A percentile compares a stretch with the other conserved stretches of the same genome.
Evolutionary conservation across 2,329 filamentous ascomycete species (phyloP).

Genomic region (Exophiala alcalophila): DNA sequence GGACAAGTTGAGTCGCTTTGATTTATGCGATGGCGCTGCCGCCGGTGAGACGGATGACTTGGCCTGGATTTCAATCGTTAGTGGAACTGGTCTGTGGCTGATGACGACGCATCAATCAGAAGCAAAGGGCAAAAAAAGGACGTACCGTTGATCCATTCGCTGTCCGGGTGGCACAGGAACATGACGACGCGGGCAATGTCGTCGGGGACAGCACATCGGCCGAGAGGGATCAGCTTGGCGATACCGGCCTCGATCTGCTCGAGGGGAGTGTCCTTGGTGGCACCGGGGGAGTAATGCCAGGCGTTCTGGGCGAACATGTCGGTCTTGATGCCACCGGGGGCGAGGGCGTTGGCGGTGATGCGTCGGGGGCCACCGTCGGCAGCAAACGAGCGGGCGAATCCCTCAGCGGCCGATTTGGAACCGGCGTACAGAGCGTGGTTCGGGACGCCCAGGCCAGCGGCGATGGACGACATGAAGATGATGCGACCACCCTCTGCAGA

Average conservation of each 20-base stretch:
- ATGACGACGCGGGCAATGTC: conserved; percentile 60
- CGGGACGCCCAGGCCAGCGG: conserved; percentile 61
- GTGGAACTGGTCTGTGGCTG: conserved; percentile 1
- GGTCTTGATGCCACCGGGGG: conserved; percentile 69
- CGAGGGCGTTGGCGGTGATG: conserved; percentile 70
- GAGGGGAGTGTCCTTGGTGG: conserved; percentile 45
- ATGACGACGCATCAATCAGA: neutral
- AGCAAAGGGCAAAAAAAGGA: neutral
- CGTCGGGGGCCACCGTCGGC: conserved; percentile 67
- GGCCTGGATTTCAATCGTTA: conserved; percentile 22
- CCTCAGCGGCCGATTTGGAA: conserved; percentile 69
- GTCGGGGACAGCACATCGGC: conserved; percentile 56
- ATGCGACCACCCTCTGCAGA: conserved; percentile 47
- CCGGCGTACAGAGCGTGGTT: conserved; percentile 71
- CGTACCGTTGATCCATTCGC: conserved; percentile 65
- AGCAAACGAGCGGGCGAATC: conserved; percentile 68
- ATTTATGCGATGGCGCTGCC: conserved; percentile 26
- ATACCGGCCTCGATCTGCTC: conserved; percentile 56
- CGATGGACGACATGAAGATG: conserved; percentile 56
- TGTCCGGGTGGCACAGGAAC: conserved; percentile 56
- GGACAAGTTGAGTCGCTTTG: neutral
- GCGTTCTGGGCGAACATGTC: conserved; percentile 74
- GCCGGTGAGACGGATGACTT: conserved; percentile 29
- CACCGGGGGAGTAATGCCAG: conserved; percentile 63
- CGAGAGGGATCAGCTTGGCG: conserved; percentile 57